These are phyloP conservation scores for Brassica hybrid DNA, from an alignment of 441 rosid species.

Conservation along the genomic window DNA sequence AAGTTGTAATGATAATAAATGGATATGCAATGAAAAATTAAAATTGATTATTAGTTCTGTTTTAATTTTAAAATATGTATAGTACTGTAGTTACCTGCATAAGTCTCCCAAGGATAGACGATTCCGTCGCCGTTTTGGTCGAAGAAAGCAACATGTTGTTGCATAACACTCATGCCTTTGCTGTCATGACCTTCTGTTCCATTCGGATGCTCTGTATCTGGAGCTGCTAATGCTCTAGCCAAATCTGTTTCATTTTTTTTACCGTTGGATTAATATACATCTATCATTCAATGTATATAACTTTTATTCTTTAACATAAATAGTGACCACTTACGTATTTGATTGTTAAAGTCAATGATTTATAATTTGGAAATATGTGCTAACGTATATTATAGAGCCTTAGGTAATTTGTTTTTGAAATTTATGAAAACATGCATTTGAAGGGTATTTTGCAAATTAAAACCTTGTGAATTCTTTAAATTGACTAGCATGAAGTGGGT, in stretches of 20 bases:
- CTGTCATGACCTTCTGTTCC: constrained; percentile 69
- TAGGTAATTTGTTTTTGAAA: not conserved
- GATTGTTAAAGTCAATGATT: too few species aligned
- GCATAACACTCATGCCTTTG: constrained; percentile 74
- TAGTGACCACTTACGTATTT: too few species aligned
- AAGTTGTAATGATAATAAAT: not conserved
- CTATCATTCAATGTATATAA: not conserved
- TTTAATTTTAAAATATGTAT: too few species aligned
- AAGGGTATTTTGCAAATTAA: too few species aligned
- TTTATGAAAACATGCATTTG: too few species aligned
- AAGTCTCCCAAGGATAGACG: constrained; percentile 93
- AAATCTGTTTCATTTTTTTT: constrained; percentile 54
- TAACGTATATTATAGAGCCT: too few species aligned
- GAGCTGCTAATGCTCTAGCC: constrained; percentile 82
- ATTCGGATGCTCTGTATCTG: constrained; percentile 70
- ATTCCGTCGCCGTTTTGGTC: constrained; percentile 80
- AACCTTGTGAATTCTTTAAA: too few species aligned
- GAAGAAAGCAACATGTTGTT: constrained; percentile 89
- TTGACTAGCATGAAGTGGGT: too few species aligned
- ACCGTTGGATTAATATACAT: not conserved
- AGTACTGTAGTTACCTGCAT: constrained; percentile 45
- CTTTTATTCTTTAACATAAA: not conserved
- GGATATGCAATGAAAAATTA: not conserved
- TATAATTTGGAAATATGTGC: too few species aligned
- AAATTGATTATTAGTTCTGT: not conserved